Evolutionary conservation across 805 yeast genomes (phyloP), one percentile per base, ranked within the genome.

Genomic region (Metschnikowia bowlesiae): DNA sequence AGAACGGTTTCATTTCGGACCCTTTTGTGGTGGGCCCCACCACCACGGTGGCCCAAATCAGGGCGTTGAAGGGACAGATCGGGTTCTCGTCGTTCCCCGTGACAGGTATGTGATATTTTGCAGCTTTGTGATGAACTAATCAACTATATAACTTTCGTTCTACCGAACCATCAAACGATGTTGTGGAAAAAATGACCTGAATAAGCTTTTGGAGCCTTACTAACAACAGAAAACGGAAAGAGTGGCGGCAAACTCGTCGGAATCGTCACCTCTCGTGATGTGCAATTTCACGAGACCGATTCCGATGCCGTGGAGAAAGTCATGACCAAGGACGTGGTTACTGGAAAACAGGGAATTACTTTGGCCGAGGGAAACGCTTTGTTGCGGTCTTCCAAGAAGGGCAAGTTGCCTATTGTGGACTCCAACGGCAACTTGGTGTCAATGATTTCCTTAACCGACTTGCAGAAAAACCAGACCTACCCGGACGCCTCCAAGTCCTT

Each of bases 71-170:
- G 71, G 74, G 74, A 59, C 62, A 75, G 57, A 82, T 84, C 54
- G 99, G 99, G 52, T 94, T 92, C 72, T 89, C 97, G 60, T 95
- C 97, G 50, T 94, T 90, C 87, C 99, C 99, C 61, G 96, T 94
- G 69, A 94, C 99, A 73, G 97, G 98, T 94, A 88, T 79, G 99
- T 90, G 55, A 53, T 41, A 30, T 42, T 37, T 14, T 29, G 8
- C 55, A 52, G 41, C 45, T 55, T 53, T 48, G 16, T 83, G 88
- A 83, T 83, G 87, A 83, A 78, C 65, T 65, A 66, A 64, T 46
- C 61, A 55, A 58, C 62, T 69, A 67, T 69, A 78, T 88, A 90
- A 92, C 98, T 92, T 92, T 92, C 99, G 98, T 92, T 92, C 99
- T 92, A 85, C 98, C 96, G 97, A 85, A 69, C 64, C 96, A 86